phyloP scores from a whole-genome alignment of 495 filamentous ascomycete genomes.

The Neurospora sp. region DNA sequence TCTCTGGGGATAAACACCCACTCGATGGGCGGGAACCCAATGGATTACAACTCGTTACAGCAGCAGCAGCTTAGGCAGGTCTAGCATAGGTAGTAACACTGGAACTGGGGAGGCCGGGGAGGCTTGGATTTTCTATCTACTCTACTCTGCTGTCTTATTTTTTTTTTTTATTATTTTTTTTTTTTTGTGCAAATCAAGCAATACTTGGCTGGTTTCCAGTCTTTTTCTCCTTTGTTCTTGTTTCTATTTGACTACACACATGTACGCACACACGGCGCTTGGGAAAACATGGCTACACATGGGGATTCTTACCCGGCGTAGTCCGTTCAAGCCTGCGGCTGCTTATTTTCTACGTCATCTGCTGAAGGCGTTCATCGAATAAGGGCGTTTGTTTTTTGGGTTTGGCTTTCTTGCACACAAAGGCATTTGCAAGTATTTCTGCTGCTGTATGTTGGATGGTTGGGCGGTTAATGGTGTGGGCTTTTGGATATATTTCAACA shows the following conservation, averaged over 20 bases:
- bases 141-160: background rate
- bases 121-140: background rate
- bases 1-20: slow-evolving; percentile 19
- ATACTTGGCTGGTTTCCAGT: background rate
- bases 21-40: slow-evolving; percentile 15
- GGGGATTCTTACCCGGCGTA: background rate
- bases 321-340: background rate
- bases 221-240: background rate
- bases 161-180: background rate
- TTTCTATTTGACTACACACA: background rate
- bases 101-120: slow-evolving; percentile 1
- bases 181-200: background rate
- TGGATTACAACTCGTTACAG: slow-evolving; percentile 24
- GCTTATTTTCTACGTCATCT: background rate
- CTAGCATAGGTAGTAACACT: slow-evolving; percentile 16
- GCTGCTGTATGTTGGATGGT: background rate
- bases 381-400: background rate
- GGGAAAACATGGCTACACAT: background rate
- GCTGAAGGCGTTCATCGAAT: background rate
- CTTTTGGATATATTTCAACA: background rate
- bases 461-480: background rate
- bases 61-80: background rate
- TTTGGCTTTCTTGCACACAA: background rate
- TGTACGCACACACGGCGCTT: background rate
- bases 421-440: background rate